Conservation (phyloP, 2,329 filamentous ascomycete species). For the Sclerotinia glacialis region DNA sequence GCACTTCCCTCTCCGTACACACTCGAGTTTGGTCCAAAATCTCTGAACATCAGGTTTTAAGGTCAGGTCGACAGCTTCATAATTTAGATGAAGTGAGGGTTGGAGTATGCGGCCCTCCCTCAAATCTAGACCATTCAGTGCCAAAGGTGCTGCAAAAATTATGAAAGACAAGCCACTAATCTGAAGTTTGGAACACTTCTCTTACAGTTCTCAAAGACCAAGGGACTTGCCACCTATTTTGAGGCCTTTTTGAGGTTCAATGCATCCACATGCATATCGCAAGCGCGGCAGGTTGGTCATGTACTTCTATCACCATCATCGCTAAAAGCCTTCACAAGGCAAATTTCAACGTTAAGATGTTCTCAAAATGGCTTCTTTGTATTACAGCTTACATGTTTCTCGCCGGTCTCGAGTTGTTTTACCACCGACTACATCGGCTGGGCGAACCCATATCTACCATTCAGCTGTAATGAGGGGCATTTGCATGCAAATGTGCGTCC, state of each 20-base stretch:
- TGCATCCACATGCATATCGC: no score
- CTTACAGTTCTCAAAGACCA: conserved; percentile 49
- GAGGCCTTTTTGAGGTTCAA: no score
- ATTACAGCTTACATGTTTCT: not conserved
- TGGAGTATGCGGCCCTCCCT: conserved; percentile 42
- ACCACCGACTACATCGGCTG: no score
- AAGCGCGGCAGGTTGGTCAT: not conserved
- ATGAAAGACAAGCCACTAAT: conserved; percentile 56
- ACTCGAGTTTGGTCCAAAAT: no score
- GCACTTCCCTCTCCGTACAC: no score
- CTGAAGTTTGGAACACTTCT: conserved; percentile 65
- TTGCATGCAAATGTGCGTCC: not conserved
- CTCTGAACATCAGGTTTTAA: no score
- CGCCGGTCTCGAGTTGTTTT: no score
- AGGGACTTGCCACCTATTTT: no score
- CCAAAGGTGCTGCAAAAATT: conserved; percentile 44
- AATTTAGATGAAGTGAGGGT: no score
- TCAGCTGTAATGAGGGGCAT: not conserved
- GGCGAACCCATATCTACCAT: no score
- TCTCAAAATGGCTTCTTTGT: not conserved
- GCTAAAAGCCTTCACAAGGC: no score
- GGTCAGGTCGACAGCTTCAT: no score
- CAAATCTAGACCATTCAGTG: conserved; percentile 78
- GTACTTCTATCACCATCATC: not conserved
- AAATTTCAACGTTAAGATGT: not conserved